Evolutionary conservation across 1,284 basidiomycete genomes (phyloP), one percentile per base, ranked within the genome.

Genomic region (Ceratobasidium sp.): DNA sequence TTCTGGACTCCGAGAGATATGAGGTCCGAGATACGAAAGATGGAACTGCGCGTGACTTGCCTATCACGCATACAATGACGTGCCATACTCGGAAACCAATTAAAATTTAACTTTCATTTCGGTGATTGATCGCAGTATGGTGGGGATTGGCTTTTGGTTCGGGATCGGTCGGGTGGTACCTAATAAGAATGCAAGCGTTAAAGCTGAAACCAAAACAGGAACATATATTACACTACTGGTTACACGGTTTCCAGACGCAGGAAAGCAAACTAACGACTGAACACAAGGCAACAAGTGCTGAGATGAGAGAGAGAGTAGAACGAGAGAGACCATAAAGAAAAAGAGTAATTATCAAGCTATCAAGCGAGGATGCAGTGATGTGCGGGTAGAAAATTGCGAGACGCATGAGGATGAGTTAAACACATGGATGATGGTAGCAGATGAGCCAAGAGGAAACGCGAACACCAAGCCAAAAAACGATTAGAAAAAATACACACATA

Each of bases 211-310:
- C 46, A 33, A 44, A 36, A 33, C 50, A 42, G 50, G 39, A 42
- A n/a, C 60, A 64, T 64, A 64, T 64, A 64, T 64, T 64, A 64
- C 60, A 64, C 60, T 64, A 64, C n/a, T 23, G 46, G 60, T 64
- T 62, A 64, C 60, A 64, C 52, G 60, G n/a, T 33, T 41, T 50
- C 36, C 59, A 52, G 47, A 41, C 59, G 59, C 59, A 62, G 54
- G 54, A 56, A 53, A 42, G 47, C 49, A 53, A 50, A 53, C 30
- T 54, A 64, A 64, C 60, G 60, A 64, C 23, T 30, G 58, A 50
- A 52, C 58, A 62, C 58, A 62, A 33, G 60, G 49, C 49, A 64
- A 36, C 49, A 50, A 47, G 50, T 64, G 60, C 49, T 8, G n/a
- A 7, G 39, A 44, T 53, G n/a, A 50, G 50, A 50, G 52, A 39